A percentile compares a stretch with the other conserved stretches of the same genome.
These are phyloP conservation scores for Stenocarpella maydis DNA, from an alignment of 2,329 filamentous ascomycete genomes.

Conservation along the genomic window DNA sequence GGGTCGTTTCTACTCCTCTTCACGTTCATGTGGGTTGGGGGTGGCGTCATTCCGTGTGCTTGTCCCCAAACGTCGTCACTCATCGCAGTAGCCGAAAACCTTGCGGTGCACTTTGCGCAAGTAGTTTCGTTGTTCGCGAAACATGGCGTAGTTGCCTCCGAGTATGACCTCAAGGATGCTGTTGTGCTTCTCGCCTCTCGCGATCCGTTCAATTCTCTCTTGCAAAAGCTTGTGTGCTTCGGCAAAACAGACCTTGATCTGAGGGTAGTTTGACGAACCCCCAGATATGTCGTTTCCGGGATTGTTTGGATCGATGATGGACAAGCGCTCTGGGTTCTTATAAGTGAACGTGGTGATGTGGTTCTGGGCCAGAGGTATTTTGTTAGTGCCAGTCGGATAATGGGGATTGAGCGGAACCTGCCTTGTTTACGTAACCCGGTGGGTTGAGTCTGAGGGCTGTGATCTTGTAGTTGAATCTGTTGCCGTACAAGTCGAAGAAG, in stretches of 20 bases:
- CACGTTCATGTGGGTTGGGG: background rate
- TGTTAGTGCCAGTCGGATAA: constrained; percentile 8
- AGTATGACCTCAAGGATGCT: constrained; percentile 78
- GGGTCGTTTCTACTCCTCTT: background rate
- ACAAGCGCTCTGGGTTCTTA: constrained; percentile 73
- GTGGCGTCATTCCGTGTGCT: background rate
- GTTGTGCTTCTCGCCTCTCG: constrained; percentile 33
- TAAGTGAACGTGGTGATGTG: constrained; percentile 58
- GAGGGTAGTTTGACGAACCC: constrained; percentile 75
- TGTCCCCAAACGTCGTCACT: constrained; percentile 36
- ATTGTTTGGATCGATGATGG: constrained; percentile 93
- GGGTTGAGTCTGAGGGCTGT: constrained; percentile 80
- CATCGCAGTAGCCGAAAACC: constrained; percentile 45
- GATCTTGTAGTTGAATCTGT: constrained; percentile 74
- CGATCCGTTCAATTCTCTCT: constrained; percentile 64
- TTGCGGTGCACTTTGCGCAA: constrained; percentile 62
- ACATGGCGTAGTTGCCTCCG: constrained; percentile 80
- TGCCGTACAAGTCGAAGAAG: constrained; percentile 91
- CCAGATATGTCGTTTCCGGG: constrained; percentile 87
- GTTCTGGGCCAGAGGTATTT: constrained; percentile 44
- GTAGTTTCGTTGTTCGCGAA: constrained; percentile 72
- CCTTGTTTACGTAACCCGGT: constrained; percentile 81
- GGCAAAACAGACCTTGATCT: constrained; percentile 75
- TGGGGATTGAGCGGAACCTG: constrained; percentile 47
- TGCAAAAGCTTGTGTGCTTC: constrained; percentile 67